Percentiles rank a stretch among this genome's conserved stretches.
These are phyloP conservation scores for Akanthomyces dipterigenus DNA, from an alignment of 2,329 filamentous ascomycete genomes.

Conservation along the genomic window DNA sequence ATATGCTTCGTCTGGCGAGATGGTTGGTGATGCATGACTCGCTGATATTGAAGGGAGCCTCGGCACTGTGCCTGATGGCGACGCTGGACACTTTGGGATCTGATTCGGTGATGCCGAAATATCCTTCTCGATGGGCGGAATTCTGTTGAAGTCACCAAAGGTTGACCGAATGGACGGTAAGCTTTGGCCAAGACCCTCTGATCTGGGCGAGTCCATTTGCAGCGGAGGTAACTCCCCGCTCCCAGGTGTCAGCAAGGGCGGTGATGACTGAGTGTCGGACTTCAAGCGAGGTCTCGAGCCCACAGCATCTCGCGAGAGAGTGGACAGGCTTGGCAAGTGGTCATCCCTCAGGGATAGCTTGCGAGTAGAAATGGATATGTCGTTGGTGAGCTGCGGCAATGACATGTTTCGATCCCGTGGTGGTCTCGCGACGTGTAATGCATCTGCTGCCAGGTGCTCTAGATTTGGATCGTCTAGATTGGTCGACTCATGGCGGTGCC, in stretches of 20 bases:
- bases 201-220: slow-evolving; percentile 29
- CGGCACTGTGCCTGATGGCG: slow-evolving; percentile 27
- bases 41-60: slow-evolving; percentile 25
- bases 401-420: slow-evolving; percentile 13
- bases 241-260: slow-evolving; percentile 17
- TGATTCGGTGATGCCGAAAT: slow-evolving; percentile 19
- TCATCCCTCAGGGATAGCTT: slow-evolving; percentile 30
- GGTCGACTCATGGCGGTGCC: background rate
- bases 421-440: slow-evolving; percentile 22
- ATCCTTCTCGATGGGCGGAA: slow-evolving; percentile 27
- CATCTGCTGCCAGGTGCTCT: slow-evolving; percentile 27
- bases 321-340: slow-evolving; percentile 13
- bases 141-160: slow-evolving; percentile 28
- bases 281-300: slow-evolving; percentile 13
- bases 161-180: slow-evolving; percentile 34
- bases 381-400: slow-evolving; percentile 1
- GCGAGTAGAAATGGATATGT: slow-evolving; percentile 11
- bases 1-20: slow-evolving; percentile 43
- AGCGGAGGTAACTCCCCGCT: slow-evolving; percentile 30
- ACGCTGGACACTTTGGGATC: slow-evolving; percentile 24
- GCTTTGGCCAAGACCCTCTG: slow-evolving; percentile 27
- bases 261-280: slow-evolving; percentile 19
- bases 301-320: slow-evolving; percentile 7
- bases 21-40: slow-evolving; percentile 35
- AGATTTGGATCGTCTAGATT: slow-evolving; percentile 17